Base-by-base conservation (phyloP, 805 yeast species). In the Barnettozyma salicaria region DNA sequence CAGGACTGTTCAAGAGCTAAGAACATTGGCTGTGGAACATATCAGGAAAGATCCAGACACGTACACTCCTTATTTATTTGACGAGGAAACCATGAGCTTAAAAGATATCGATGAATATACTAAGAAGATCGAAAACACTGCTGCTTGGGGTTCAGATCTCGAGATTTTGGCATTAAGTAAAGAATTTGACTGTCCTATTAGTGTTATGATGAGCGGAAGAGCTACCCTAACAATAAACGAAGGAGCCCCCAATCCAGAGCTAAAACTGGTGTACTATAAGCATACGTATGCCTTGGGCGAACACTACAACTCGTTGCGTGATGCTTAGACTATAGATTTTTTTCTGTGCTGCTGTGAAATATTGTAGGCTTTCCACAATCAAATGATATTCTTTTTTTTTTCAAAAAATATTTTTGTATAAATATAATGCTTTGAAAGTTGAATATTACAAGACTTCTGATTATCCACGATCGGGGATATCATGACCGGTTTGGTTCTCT, bases 121-220 rank as follows among this genome's bases (percentile, higher is more conserved):
- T 4, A 58, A 65, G 4, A 80, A 78, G 44, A 68, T 90, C 40
- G 82, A 73, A 41, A 65, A 58, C n/a, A 86, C 96, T 0, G 78
- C 95, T 0, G 74, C 84, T 67, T 90, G 98, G 98, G 98, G 98
- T 19, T 92, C 96, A 7, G 97, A 92, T 50, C 66, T 87, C 65
- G 98, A 90, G 63, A 78, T 90, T 14, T 59, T 85, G 53, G 96
- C 97, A 0, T 65, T 89, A 27, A 70, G 94, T 1, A 70, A 76
- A 41, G 75, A 74, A n/a, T 83, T 69, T 49, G 68, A 79, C 41
- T 77, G 84, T 47, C 84, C 88, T 0, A 75, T 90, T n/a, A 68
- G 78, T 32, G 79, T 90, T 9, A 67, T 80, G 62, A 76, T 83
- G 67, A 82, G 87, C 32, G 95, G 94, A 1, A 72, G 86, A 27